Base-by-base conservation (phyloP, 371 early-diverging fungal species). In the Rhizopus arrhizus region DNA sequence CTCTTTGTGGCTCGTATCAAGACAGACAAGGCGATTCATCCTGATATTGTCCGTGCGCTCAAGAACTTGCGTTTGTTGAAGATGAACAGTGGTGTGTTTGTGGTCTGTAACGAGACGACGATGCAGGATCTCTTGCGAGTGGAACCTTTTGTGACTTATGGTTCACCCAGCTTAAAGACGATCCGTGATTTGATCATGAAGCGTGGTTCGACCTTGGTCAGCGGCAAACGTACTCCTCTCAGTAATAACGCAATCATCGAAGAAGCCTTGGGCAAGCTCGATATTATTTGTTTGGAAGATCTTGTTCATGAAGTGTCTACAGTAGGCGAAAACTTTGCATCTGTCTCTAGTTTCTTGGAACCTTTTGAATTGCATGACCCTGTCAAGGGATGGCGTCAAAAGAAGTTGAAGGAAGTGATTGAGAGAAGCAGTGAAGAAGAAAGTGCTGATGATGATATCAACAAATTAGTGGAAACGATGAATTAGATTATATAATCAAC, bases 111-210 rank as follows among this genome's bases (percentile, higher is more conserved):
- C 85, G 91, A 92, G 83, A 93, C 94, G 49, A 97, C 95, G 56
- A 84, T 88, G 62, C 89, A 95, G 77, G 95, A 97, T 93, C 89
- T 99, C 56, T 91, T 95, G 78, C 80, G 93, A 76, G 90, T 98
- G 67, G 89, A 90, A 65, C 98, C 99, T 67, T 99, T 93, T 85
- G 89, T 99, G 59, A 91, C 98, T 57, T 90, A 85, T 77, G 98
- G 99, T 68, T 88, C 87, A 61, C 97, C 99, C 73, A 95, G 93
- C 84, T 86, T 99, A 65, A 97, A 99, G 86, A 85, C 97, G 22
- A 93, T 99, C 69, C 95, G 97, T 74, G 97, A 98, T 85, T 85
- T 99, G 53, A 82, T 99, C 76, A 98, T 99, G 92, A 99, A 98
- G 89, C 96, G 99, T 74, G 99, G 98, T 62, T 91, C 90, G 76